Evolutionary conservation across 2,329 filamentous ascomycete species (phyloP).

Genomic region (Fusarium sublunatum): DNA sequence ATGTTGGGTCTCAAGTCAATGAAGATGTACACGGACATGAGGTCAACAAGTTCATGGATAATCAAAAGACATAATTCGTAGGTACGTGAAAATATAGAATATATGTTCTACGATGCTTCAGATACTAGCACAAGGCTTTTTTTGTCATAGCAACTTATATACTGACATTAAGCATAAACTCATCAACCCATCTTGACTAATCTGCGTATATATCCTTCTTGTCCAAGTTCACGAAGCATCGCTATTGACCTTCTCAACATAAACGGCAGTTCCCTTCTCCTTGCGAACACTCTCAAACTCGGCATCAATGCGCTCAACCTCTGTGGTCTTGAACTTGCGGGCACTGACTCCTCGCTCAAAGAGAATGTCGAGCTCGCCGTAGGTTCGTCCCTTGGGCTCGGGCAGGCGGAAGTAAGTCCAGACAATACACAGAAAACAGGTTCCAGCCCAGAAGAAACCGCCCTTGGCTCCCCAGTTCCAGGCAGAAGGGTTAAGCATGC

Average conservation of each 20-base stretch:
- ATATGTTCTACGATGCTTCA: no score
- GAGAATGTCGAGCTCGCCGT: constrained; percentile 66
- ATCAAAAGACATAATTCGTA: no score
- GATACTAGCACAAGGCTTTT: no score
- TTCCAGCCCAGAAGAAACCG: constrained; percentile 59
- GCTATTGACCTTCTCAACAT: constrained; percentile 26
- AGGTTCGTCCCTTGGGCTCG: constrained; percentile 65
- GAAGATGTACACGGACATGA: no score
- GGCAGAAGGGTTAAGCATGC: constrained; percentile 60
- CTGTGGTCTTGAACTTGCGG: constrained; percentile 53
- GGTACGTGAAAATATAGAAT: no score
- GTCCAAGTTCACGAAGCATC: background rate
- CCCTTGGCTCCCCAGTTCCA: constrained; percentile 62
- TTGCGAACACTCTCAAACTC: constrained; percentile 20
- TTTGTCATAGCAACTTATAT: no score
- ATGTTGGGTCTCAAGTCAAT: no score
- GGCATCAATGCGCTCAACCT: constrained; percentile 47
- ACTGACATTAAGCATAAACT: no score
- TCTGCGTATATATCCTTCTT: background rate
- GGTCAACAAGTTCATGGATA: no score
- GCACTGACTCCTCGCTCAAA: constrained; percentile 60
- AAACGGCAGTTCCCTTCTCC: constrained; percentile 37
- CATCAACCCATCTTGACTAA: background rate
- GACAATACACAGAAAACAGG: constrained; percentile 57
- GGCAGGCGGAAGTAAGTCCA: constrained; percentile 66